Percentiles rank a stretch among this genome's conserved stretches.
Evolutionary conservation across 2,329 filamentous ascomycete genomes (phyloP).

Genomic region (Hypoxylon sp.): DNA sequence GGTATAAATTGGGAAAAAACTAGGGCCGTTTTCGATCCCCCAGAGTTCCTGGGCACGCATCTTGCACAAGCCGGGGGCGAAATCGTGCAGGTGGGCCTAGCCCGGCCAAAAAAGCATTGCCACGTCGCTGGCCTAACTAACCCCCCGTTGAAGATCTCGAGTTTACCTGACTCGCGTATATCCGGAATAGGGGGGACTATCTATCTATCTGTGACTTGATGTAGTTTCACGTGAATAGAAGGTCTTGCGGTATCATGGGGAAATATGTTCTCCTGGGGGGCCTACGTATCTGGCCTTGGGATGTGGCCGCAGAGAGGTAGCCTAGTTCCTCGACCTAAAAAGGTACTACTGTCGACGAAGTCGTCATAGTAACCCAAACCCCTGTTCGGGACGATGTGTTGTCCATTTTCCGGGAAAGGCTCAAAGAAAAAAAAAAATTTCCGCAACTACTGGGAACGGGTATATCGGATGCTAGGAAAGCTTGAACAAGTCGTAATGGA

Average conservation of each 20-base stretch:
- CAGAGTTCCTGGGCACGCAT: conserved; percentile 38
- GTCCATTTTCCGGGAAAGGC: conserved; percentile 42
- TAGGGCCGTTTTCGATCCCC: conserved; percentile 38
- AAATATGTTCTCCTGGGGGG: conserved; percentile 39
- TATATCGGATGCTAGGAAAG: conserved; percentile 47
- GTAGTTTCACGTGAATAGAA: conserved; percentile 46
- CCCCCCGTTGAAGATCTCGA: conserved; percentile 49
- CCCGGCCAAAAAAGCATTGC: conserved; percentile 52
- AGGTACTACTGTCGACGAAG: conserved; percentile 39
- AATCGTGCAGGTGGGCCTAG: conserved; percentile 54
- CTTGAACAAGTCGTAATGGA: conserved; percentile 50
- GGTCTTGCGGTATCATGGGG: conserved; percentile 47
- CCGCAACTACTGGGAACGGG: conserved; percentile 43
- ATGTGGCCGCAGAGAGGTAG: conserved; percentile 47
- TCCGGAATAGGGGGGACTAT: conserved; percentile 41
- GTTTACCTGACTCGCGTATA: conserved; percentile 48
- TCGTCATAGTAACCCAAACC: conserved; percentile 45
- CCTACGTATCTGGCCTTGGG: conserved; percentile 48
- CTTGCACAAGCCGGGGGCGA: conserved; percentile 47
- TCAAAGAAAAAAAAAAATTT: conserved; percentile 28
- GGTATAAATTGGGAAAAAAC: conserved; percentile 40
- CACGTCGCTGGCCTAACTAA: conserved; percentile 53
- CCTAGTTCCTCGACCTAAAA: conserved; percentile 40
- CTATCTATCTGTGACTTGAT: conserved; percentile 40
- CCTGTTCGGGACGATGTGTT: conserved; percentile 46